Conservation (phyloP, 306 rosid species). For the Carpinus fangiana region DNA sequence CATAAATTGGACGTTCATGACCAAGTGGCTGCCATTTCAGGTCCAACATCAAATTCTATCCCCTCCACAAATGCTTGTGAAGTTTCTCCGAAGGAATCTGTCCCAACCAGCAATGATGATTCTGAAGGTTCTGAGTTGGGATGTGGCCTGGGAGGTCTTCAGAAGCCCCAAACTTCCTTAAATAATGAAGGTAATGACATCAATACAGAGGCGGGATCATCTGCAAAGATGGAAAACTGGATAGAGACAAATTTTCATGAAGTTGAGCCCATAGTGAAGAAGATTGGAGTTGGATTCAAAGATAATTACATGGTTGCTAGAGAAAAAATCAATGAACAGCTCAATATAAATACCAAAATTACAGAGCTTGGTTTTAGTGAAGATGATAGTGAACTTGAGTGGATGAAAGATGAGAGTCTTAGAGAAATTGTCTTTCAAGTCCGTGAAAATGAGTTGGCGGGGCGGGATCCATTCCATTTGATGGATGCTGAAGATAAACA, state of each 20-base stretch:
- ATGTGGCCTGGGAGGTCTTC: slow-evolving; percentile 30
- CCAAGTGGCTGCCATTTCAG: slow-evolving; percentile 25
- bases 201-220: slow-evolving; percentile 22
- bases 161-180: slow-evolving; percentile 38
- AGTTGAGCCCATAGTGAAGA: slow-evolving; percentile 70
- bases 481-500: slow-evolving; percentile 67
- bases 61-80: slow-evolving; percentile 32
- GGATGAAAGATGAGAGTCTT: slow-evolving; percentile 84
- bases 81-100: slow-evolving; percentile 42
- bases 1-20: slow-evolving; percentile 29
- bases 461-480: slow-evolving; percentile 73
- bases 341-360: slow-evolving; percentile 39
- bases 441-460: slow-evolving; percentile 78
- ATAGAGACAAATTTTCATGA: slow-evolving; percentile 69
- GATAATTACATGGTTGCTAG: slow-evolving; percentile 75
- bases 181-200: slow-evolving; percentile 39
- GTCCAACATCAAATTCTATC: slow-evolving; percentile 40
- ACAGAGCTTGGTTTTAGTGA: slow-evolving; percentile 41
- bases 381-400: slow-evolving; percentile 73
- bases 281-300: slow-evolving; percentile 78
- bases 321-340: slow-evolving; percentile 49
- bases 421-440: slow-evolving; percentile 85
- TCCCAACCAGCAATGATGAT: slow-evolving; percentile 31
- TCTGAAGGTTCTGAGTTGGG: slow-evolving; percentile 25
- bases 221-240: slow-evolving; percentile 64